Evolutionary conservation across 257 asterid genomes (phyloP).

Genomic region (Linderniella brevidens): DNA sequence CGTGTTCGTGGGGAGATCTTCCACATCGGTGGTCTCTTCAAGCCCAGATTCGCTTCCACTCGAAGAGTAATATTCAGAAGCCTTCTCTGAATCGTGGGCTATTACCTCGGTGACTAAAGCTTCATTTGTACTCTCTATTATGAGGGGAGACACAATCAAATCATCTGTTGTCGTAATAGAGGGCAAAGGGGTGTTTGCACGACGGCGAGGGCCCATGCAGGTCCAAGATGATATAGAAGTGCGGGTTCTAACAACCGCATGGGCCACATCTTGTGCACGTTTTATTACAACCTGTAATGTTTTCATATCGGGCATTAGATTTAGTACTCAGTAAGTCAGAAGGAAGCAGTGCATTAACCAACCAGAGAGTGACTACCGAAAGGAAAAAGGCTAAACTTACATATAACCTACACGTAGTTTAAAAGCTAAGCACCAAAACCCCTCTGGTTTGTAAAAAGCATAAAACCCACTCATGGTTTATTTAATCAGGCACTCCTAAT

Average conservation of each 20-base stretch:
- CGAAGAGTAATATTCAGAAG: conserved; percentile 30
- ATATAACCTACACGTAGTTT: not conserved
- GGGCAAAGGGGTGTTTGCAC: conserved; percentile 23
- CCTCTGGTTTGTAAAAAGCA: too few species aligned
- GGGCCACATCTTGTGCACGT: conserved; percentile 91
- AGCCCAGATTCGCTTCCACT: conserved; percentile 24
- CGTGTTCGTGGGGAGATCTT: conserved; percentile 27
- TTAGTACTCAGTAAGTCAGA: too few species aligned
- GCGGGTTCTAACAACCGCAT: conserved; percentile 67
- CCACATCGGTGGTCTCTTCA: conserved; percentile 62
- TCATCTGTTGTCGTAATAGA: conserved; percentile 29
- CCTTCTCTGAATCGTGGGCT: conserved; percentile 16
- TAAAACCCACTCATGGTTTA: too few species aligned
- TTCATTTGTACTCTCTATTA: conserved; percentile 29
- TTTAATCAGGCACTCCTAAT: too few species aligned
- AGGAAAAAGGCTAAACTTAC: not conserved
- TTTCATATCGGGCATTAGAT: too few species aligned
- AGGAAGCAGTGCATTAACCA: not conserved
- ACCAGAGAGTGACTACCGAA: not conserved
- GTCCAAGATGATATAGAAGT: conserved; percentile 68
- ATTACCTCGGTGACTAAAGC: conserved; percentile 23
- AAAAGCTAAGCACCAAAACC: too few species aligned
- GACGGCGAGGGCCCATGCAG: conserved; percentile 83
- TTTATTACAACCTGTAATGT: conserved; percentile 58
- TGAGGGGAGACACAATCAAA: conserved; percentile 28